A percentile compares a stretch with the other conserved stretches of the same genome.
Conservation (phyloP, 345 rosid species). For the Lumnitzera littorea region DNA sequence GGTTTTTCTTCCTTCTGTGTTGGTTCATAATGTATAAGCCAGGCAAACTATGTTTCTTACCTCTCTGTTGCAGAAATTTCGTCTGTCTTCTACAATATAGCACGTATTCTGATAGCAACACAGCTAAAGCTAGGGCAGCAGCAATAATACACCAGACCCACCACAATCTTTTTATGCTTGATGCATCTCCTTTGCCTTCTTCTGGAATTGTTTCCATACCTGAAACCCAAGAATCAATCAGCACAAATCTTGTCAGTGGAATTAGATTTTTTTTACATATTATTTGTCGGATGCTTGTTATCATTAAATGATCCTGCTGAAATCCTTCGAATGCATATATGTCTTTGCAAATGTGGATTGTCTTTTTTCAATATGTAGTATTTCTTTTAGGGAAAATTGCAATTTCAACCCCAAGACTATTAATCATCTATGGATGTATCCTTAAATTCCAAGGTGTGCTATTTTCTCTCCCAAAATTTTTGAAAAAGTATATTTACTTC, state of each 20-base stretch:
- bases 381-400: too few species aligned
- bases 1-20: not conserved
- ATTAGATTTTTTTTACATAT: too few species aligned
- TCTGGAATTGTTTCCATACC: not conserved
- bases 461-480: too few species aligned
- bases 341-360: too few species aligned
- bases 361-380: too few species aligned
- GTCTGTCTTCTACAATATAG: conserved; percentile 7
- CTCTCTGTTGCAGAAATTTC: conserved; percentile 4
- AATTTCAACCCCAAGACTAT: too few species aligned
- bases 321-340: not conserved
- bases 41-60: not conserved
- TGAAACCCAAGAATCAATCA: not conserved
- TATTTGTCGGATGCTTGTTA: too few species aligned
- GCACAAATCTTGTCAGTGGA: not conserved
- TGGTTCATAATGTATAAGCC: not conserved
- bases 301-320: not conserved
- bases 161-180: conserved; percentile 3
- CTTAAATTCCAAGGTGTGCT: too few species aligned
- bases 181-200: not conserved
- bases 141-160: conserved; percentile 12
- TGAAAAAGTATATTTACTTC: too few species aligned
- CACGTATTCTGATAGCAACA: not conserved
- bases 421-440: too few species aligned
- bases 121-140: not conserved